phyloP scores from a whole-genome alignment of 192 early-diverging fungal species.

The Rhizophagus sp. region DNA sequence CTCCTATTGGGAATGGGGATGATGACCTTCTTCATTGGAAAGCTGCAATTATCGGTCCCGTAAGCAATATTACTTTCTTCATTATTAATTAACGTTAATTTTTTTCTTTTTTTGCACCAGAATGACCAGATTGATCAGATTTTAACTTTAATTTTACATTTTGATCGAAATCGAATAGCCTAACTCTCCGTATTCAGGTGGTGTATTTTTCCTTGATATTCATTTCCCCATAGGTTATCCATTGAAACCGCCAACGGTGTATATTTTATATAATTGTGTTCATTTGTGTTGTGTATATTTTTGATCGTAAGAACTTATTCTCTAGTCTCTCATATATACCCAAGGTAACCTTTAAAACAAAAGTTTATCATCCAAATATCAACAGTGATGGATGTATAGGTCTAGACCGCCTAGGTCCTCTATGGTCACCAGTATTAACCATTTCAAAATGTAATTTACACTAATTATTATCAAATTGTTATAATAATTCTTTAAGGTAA shows the following conservation, averaged over 20 bases:
- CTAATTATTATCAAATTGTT: slow-evolving; percentile 1
- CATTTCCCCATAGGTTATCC: slow-evolving; percentile 98
- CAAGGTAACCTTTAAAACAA: slow-evolving; percentile 90
- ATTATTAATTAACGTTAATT: no score
- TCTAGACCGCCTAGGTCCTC: slow-evolving; percentile 95
- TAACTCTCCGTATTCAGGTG: slow-evolving; percentile 90
- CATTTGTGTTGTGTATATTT: neutral
- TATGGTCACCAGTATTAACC: slow-evolving; percentile 98
- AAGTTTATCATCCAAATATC: slow-evolving; percentile 99
- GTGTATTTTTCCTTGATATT: slow-evolving; percentile 97
- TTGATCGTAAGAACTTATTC: neutral
- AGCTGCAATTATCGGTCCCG: slow-evolving; percentile 98
- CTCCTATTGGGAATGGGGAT: slow-evolving; percentile 71
- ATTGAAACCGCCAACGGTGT: slow-evolving; percentile 96
- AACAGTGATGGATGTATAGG: slow-evolving; percentile 98
- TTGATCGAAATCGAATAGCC: slow-evolving; percentile 52
- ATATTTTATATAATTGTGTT: neutral
- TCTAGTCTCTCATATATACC: neutral
- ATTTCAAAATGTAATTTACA: slow-evolving; percentile 81
- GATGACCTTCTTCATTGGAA: slow-evolving; percentile 92
- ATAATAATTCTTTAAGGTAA: neutral
- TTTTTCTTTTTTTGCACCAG: no score
- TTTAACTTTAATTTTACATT: no score
- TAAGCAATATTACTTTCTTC: slow-evolving; percentile 37
- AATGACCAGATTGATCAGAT: no score